These are phyloP conservation scores for Elaeis oleifera DNA, from an alignment of 202 grass and related monocot genomes.

Conservation along the genomic window DNA sequence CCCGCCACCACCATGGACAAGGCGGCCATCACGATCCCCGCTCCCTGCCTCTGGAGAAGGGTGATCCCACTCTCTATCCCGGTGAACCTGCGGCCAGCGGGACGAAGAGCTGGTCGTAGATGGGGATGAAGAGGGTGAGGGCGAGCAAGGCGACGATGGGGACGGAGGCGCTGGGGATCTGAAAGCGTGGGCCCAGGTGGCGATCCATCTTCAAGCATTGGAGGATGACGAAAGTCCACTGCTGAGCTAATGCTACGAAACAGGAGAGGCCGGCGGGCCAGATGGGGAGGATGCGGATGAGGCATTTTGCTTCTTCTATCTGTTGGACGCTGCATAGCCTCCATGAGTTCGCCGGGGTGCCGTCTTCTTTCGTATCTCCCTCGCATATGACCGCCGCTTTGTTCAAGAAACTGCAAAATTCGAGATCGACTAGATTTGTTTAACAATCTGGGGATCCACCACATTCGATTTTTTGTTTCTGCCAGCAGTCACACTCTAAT, in stretches of 20 bases:
- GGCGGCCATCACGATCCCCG: constrained; percentile 39
- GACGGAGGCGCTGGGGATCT: constrained; percentile 52
- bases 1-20: constrained; percentile 43
- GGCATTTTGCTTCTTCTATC: constrained; percentile 77
- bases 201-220: constrained; percentile 68
- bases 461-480: no score
- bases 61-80: constrained; percentile 39
- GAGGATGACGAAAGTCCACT: constrained; percentile 54
- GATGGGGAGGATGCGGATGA: constrained; percentile 60
- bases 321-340: constrained; percentile 70
- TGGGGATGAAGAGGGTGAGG: constrained; percentile 40
- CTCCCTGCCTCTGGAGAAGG: constrained; percentile 70
- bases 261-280: constrained; percentile 53
- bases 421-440: no score
- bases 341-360: constrained; percentile 41
- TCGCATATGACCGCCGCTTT: constrained; percentile 41
- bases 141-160: constrained; percentile 52
- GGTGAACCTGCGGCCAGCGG: constrained; percentile 40
- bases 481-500: no score
- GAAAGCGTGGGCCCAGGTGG: constrained; percentile 38
- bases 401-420: constrained; percentile 54
- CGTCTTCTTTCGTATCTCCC: constrained; percentile 29
- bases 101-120: constrained; percentile 61
- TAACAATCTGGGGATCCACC: no score
- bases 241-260: constrained; percentile 50